phyloP scores from a whole-genome alignment of 352 stramenopile species.

The Globisporangium paroecandrum region DNA sequence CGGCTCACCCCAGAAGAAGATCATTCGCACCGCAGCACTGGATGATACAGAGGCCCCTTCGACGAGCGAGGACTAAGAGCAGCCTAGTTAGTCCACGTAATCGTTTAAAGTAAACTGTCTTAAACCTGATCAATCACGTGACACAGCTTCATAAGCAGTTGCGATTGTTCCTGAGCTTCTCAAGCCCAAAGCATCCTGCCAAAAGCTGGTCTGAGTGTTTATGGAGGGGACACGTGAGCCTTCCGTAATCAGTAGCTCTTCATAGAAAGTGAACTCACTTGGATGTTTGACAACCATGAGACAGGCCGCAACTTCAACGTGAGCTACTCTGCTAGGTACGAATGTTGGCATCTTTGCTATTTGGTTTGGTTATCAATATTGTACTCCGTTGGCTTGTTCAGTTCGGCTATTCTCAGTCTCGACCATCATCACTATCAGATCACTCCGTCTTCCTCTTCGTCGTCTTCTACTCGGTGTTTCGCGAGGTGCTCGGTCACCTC shows the following conservation, averaged over 20 bases:
- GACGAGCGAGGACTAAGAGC: background rate
- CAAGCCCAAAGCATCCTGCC: background rate
- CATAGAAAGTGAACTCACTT: background rate
- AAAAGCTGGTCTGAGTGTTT: background rate
- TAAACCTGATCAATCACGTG: background rate
- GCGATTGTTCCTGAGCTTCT: background rate
- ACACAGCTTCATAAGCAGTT: background rate
- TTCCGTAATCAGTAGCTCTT: background rate
- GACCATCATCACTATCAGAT: constrained; percentile 24
- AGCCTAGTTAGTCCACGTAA: background rate
- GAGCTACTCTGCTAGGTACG: background rate
- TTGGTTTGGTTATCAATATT: constrained; percentile 5
- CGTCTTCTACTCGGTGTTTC: constrained; percentile 10
- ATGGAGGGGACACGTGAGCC: background rate
- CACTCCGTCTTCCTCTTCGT: constrained; percentile 41
- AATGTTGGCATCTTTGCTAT: background rate
- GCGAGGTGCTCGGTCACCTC: constrained; percentile 13
- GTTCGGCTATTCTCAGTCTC: background rate
- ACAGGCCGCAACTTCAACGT: background rate
- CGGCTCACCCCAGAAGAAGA: constrained; percentile 14
- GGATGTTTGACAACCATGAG: background rate
- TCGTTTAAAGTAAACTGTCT: background rate
- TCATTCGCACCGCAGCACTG: background rate
- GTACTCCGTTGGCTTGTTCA: constrained; percentile 1
- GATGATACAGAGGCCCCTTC: background rate